phyloP scores from a whole-genome alignment of 208 protist species.

The Histomonas meleagridis region DNA sequence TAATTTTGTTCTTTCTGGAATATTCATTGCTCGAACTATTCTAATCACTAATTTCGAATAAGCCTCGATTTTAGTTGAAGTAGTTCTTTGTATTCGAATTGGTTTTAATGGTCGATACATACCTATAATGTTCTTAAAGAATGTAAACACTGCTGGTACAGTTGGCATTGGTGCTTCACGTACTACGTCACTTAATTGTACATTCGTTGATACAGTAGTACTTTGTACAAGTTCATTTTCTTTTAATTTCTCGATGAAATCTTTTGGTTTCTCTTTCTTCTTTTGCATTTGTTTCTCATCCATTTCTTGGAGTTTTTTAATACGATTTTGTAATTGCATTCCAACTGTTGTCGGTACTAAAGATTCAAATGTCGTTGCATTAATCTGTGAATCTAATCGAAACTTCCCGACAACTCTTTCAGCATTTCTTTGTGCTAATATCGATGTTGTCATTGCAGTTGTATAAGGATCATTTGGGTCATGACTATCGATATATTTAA shows the following conservation, averaged over 20 bases:
- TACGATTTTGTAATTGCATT: neutral
- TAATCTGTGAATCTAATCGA: neutral
- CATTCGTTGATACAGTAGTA: neutral
- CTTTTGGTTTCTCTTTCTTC: neutral
- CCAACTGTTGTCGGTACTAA: neutral
- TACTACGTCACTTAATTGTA: neutral
- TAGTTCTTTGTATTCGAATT: neutral
- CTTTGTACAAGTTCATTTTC: neutral
- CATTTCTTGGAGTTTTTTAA: neutral
- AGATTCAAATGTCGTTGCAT: neutral
- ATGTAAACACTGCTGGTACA: neutral
- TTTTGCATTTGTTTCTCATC: neutral
- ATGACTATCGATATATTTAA: neutral
- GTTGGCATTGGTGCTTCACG: slow-evolving; percentile 18
- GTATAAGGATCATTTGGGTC: slow-evolving; percentile 33
- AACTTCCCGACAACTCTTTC: neutral
- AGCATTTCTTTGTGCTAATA: neutral
- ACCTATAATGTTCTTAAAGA: neutral
- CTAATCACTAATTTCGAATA: neutral
- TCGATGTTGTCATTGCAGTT: neutral
- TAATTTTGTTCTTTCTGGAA: neutral
- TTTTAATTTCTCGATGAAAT: neutral
- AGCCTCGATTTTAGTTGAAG: neutral
- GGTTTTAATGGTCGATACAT: slow-evolving; percentile 10
- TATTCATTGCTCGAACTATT: neutral